Conservation (phyloP, 306 rosid species). For the barrel medic (Medicago truncatula) region DNA sequence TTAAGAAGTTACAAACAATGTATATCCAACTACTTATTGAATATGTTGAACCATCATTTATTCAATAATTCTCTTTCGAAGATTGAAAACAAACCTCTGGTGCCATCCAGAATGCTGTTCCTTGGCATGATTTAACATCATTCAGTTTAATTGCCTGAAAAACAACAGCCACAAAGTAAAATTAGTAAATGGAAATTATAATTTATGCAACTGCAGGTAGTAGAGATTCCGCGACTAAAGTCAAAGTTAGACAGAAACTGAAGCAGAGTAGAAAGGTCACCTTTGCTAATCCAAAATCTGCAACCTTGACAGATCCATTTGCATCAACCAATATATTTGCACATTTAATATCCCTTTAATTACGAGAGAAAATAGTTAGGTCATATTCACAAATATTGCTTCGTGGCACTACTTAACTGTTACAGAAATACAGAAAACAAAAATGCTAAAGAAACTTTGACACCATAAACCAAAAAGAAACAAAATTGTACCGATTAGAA, state of each 20-base stretch:
- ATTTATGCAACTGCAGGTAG: conserved; percentile 10
- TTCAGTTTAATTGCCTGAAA: conserved; percentile 79
- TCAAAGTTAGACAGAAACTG: neutral
- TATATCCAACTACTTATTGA: neutral
- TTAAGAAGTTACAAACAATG: conserved; percentile 1
- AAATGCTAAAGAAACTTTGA: conserved; percentile 35
- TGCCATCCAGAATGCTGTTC: conserved; percentile 99
- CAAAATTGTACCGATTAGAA: neutral
- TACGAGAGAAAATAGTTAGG: conserved; percentile 17
- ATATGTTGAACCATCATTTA: conserved; percentile 23
- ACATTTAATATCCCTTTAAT: conserved; percentile 87
- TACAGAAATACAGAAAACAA: conserved; percentile 22
- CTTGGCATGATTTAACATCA: conserved; percentile 81
- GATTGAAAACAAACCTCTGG: conserved; percentile 81
- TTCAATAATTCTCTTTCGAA: conserved; percentile 22
- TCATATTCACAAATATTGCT: conserved; percentile 33
- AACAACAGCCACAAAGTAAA: conserved; percentile 22
- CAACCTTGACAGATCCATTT: conserved; percentile 91
- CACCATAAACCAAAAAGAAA: conserved; percentile 27
- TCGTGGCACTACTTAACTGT: conserved; percentile 4
- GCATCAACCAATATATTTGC: conserved; percentile 92
- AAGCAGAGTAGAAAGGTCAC: conserved; percentile 47
- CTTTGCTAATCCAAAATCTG: conserved; percentile 99
- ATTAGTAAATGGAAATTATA: conserved; percentile 30
- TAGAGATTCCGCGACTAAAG: conserved; percentile 24